Evolutionary conservation across 1,139 yeast genomes (phyloP).

Genomic region (Casaregolazyma lundiana): DNA sequence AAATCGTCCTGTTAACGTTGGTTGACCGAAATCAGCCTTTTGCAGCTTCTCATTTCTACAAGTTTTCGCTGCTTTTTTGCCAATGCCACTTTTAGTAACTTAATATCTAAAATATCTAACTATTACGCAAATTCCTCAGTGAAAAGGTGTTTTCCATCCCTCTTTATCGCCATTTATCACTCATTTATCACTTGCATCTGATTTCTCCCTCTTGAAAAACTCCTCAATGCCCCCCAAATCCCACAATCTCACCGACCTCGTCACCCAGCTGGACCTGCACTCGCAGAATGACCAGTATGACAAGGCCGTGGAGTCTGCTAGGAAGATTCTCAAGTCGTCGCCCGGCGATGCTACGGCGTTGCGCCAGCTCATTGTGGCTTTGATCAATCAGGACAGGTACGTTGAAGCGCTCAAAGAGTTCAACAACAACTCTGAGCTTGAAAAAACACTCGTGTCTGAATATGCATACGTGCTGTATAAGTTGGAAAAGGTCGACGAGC

Average conservation of each 20-base stretch:
- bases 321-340: constrained; percentile 39
- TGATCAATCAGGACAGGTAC: constrained; percentile 70
- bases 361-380: constrained; percentile 60
- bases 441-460: constrained; percentile 37
- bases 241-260: constrained; percentile 26
- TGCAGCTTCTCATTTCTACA: too few species aligned
- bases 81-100: too few species aligned
- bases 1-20: too few species aligned
- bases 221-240: constrained; percentile 1
- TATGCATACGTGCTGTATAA: constrained; percentile 70
- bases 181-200: too few species aligned
- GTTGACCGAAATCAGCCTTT: too few species aligned
- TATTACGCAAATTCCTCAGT: too few species aligned
- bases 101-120: too few species aligned
- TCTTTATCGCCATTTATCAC: too few species aligned
- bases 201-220: too few species aligned
- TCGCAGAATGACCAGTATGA: constrained; percentile 45
- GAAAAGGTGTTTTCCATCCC: too few species aligned
- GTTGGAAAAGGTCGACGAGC: constrained; percentile 46
- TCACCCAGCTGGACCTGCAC: constrained; percentile 45
- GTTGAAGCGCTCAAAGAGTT: constrained; percentile 47
- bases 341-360: constrained; percentile 50
- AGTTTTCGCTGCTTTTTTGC: too few species aligned
- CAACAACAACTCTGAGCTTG: constrained; percentile 13
- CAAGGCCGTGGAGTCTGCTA: constrained; percentile 44